Evolutionary conservation across 768 basidiomycete species (phyloP).

Genomic region (Amylocystis lapponica): DNA sequence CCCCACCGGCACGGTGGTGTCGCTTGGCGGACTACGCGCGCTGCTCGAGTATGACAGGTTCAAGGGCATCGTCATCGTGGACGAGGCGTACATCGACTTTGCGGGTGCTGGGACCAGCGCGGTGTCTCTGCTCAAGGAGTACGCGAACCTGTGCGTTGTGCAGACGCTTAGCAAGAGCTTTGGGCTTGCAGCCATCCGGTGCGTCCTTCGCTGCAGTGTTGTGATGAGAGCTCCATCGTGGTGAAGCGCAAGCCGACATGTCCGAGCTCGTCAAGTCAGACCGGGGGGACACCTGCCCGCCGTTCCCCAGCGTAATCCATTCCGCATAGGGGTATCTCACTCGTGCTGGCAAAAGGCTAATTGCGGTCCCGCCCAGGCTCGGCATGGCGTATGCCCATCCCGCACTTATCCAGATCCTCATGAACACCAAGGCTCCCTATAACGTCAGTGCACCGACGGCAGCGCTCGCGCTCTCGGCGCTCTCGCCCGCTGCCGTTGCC

Average conservation of each 20-base stretch:
- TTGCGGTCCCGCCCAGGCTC: conserved; percentile 42
- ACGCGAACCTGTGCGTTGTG: conserved; percentile 88
- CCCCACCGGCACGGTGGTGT: conserved; percentile 85
- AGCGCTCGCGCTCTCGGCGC: conserved; percentile 70
- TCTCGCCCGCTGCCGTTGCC: conserved; percentile 57
- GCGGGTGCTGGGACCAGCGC: conserved; percentile 58
- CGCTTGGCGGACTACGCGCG: conserved; percentile 58
- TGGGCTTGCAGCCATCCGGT: conserved; percentile 94
- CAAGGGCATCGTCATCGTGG: conserved; percentile 89
- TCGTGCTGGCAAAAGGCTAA: neutral
- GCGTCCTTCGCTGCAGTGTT: too few relatives aligned
- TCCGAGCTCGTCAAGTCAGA: too few relatives aligned
- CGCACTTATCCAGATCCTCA: conserved; percentile 82
- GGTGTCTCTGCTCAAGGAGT: conserved; percentile 66
- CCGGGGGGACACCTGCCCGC: too few relatives aligned
- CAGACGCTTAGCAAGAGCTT: conserved; percentile 97
- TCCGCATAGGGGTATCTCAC: too few relatives aligned
- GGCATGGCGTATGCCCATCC: conserved; percentile 90
- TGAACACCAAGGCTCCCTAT: conserved; percentile 97
- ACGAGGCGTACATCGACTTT: conserved; percentile 98
- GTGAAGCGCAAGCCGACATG: too few relatives aligned
- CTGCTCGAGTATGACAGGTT: conserved; percentile 76
- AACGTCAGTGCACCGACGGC: conserved; percentile 92
- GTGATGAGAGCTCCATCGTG: too few relatives aligned
- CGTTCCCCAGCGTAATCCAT: too few relatives aligned